A percentile compares a stretch with the other conserved stretches of the same genome.
phyloP scores from a whole-genome alignment of 2,329 filamentous ascomycete genomes.

The Ophiosphaerella narmari region DNA sequence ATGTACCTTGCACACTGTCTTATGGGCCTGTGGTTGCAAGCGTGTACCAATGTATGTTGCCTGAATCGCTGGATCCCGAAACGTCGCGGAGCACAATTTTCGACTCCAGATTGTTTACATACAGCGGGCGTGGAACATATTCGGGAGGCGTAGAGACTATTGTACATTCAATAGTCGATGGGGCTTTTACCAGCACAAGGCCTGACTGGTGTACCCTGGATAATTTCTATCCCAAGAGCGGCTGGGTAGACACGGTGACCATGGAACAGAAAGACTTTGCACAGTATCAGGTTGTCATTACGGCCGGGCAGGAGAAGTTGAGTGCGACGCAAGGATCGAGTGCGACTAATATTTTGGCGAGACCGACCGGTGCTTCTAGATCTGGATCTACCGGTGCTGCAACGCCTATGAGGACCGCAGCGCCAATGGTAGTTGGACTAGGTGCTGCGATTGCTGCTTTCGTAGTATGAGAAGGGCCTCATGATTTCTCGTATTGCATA shows the following conservation, averaged over 20 bases:
- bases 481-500: neutral
- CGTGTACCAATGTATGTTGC: neutral
- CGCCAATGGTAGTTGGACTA: neutral
- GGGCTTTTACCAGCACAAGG: neutral
- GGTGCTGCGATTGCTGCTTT: constrained; percentile 1
- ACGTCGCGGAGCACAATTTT: neutral
- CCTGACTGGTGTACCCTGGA: neutral
- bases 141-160: constrained; percentile 7
- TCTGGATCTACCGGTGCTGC: neutral
- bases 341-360: neutral
- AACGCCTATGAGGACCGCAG: constrained; percentile 1
- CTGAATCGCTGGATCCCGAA: neutral
- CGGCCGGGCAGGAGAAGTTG: constrained; percentile 9
- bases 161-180: neutral
- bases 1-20: neutral
- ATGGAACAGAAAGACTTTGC: neutral
- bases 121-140: neutral
- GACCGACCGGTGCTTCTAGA: neutral
- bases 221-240: neutral
- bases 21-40: neutral
- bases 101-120: neutral
- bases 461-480: neutral
- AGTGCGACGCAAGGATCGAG: constrained; percentile 4
- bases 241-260: neutral
- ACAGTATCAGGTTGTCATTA: constrained; percentile 7